Evolutionary conservation across 805 yeast species (phyloP).

Genomic region (Starmerella scarabaei): DNA sequence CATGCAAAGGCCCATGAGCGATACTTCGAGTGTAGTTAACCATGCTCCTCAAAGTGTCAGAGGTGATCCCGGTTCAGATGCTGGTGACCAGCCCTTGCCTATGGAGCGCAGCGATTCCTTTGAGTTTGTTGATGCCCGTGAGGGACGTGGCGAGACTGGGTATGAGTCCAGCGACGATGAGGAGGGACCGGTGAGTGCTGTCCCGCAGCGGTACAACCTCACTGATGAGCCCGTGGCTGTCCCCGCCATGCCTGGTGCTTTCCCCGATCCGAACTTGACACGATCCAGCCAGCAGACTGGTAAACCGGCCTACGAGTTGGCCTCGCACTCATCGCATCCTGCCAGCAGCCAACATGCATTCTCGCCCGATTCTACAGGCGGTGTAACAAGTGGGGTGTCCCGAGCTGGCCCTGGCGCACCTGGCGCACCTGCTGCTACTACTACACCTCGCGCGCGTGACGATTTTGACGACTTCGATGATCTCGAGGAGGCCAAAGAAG

Average conservation of each 20-base stretch:
- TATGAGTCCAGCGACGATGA: conserved; percentile 15
- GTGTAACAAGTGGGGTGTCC: too few species aligned
- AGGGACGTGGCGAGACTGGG: conserved; percentile 8
- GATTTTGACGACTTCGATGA: conserved; percentile 26
- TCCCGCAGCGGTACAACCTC: conserved; percentile 13
- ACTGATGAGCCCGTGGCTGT: background rate
- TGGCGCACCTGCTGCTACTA: background rate
- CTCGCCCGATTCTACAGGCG: too few species aligned
- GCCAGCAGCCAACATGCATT: too few species aligned
- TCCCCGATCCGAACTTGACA: conserved; percentile 1
- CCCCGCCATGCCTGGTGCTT: conserved; percentile 9
- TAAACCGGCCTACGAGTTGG: too few species aligned
- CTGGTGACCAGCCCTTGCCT: background rate
- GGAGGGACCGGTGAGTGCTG: conserved; percentile 16
- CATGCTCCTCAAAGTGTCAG: conserved; percentile 85
- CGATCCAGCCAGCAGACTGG: background rate
- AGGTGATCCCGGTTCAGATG: conserved; percentile 40
- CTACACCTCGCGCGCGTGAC: conserved; percentile 14
- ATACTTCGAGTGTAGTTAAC: conserved; percentile 82
- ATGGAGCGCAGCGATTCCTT: conserved; percentile 20
- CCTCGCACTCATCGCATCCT: too few species aligned
- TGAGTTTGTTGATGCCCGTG: conserved; percentile 28
- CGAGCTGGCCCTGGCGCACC: too few species aligned
- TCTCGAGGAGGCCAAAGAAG: conserved; percentile 32
- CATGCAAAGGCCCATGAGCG: conserved; percentile 55